Evolutionary conservation across 225 moss, liverwort and hornwort genomes (phyloP).

Genomic region (Pseudoscleropodium purum): DNA sequence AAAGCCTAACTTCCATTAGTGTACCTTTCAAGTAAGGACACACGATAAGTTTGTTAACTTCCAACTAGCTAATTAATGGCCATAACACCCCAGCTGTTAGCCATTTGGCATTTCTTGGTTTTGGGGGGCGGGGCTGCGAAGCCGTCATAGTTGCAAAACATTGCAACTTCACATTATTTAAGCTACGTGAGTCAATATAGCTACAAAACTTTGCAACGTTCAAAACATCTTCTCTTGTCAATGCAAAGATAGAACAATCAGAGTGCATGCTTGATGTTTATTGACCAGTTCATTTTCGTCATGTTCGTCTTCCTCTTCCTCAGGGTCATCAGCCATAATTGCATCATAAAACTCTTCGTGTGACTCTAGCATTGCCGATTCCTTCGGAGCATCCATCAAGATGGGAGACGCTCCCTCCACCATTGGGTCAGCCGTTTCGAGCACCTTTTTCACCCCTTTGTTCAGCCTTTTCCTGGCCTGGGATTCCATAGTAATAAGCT

Average conservation of each 20-base stretch:
- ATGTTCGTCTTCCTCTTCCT: conserved; percentile 36
- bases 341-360: conserved; percentile 81
- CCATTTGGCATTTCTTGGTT: background rate
- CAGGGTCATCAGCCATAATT: conserved; percentile 51
- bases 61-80: background rate
- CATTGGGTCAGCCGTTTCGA: conserved; percentile 6
- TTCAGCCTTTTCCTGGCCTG: conserved; percentile 14
- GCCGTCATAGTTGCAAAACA: background rate
- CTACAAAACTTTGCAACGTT: background rate
- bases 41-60: background rate
- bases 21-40: background rate
- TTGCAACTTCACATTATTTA: background rate
- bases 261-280: conserved; percentile 14
- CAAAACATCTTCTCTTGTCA: background rate
- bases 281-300: conserved; percentile 25
- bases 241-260: background rate
- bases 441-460: conserved; percentile 12
- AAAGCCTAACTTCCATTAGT: background rate
- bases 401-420: conserved; percentile 6
- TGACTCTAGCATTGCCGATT: conserved; percentile 33
- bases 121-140: background rate
- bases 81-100: background rate
- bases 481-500: conserved; percentile 12
- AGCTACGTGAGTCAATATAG: background rate
- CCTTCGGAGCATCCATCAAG: conserved; percentile 15